phyloP scores from a whole-genome alignment of 78 protist genomes.

The Guillardia theta region DNA sequence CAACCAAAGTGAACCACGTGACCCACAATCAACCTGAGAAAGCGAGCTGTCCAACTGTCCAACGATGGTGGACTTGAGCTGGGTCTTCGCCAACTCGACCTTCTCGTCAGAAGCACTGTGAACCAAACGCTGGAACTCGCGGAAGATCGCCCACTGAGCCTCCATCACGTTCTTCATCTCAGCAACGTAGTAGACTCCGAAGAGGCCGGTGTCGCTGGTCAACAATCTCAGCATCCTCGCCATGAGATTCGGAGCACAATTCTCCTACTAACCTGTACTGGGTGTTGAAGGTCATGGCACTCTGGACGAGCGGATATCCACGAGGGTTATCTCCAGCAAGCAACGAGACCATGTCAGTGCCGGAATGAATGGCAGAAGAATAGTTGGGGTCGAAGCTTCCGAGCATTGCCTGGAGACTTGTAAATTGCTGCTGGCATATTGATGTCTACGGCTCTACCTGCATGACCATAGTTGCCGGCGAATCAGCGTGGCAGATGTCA shows the following conservation, averaged over 20 bases:
- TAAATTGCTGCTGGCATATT: not conserved
- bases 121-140: slow-evolving; percentile 43
- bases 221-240: slow-evolving; percentile 58
- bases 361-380: not conserved
- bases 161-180: slow-evolving; percentile 60
- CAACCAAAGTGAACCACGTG: not conserved
- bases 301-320: slow-evolving; percentile 56
- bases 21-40: not conserved
- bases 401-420: not conserved
- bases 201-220: slow-evolving; percentile 88
- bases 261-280: slow-evolving; percentile 91
- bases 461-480: slow-evolving; percentile 60
- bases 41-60: slow-evolving; percentile 68
- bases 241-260: slow-evolving; percentile 87
- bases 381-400: not conserved
- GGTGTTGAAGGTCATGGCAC: slow-evolving; percentile 78
- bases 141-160: not conserved
- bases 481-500: slow-evolving; percentile 67
- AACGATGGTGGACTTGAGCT: slow-evolving; percentile 65
- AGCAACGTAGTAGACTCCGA: slow-evolving; percentile 82
- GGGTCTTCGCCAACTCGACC: slow-evolving; percentile 75
- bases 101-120: slow-evolving; percentile 56
- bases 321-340: not conserved
- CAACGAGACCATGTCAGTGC: not conserved
- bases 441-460: slow-evolving; percentile 21